A percentile compares a stretch with the other conserved stretches of the same genome.
These are phyloP conservation scores for Xylariaceae sp. DNA, from an alignment of 2,329 filamentous ascomycete species.

Conservation along the genomic window DNA sequence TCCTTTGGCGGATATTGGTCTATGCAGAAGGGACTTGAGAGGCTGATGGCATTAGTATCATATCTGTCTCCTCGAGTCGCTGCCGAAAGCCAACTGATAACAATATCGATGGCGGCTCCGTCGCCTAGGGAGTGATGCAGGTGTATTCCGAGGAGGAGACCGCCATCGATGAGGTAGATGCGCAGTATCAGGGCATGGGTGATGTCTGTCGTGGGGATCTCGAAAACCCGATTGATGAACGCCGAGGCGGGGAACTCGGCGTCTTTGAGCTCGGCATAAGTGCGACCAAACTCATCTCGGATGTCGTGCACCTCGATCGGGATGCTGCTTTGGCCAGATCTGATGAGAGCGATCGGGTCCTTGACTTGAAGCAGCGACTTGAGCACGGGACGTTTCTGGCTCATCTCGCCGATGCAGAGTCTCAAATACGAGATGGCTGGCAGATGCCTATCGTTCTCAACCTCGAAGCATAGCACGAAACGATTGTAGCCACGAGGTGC, in stretches of 20 bases:
- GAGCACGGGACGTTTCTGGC: constrained; percentile 1
- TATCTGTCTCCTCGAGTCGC: constrained; percentile 2
- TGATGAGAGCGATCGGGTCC: constrained; percentile 2
- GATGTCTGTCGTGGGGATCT: neutral
- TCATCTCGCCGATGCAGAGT: neutral
- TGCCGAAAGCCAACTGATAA: constrained; percentile 10
- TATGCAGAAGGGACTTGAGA: neutral
- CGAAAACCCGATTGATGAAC: constrained; percentile 2
- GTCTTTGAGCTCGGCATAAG: constrained; percentile 3
- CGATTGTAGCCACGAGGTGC: constrained; percentile 10
- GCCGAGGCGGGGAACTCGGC: constrained; percentile 1
- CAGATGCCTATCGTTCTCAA: neutral
- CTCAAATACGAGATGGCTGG: neutral
- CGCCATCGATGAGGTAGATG: constrained; percentile 7
- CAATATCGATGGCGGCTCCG: neutral
- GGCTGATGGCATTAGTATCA: neutral
- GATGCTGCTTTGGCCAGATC: neutral
- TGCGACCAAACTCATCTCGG: neutral
- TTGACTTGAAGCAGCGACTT: constrained; percentile 5
- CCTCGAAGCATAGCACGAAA: constrained; percentile 6
- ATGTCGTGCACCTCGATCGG: constrained; percentile 4
- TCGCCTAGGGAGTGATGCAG: constrained; percentile 10
- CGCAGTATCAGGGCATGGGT: constrained; percentile 5
- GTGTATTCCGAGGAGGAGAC: constrained; percentile 8
- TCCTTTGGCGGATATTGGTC: neutral